A percentile compares a stretch with the other conserved stretches of the same genome.
phyloP scores from a whole-genome alignment of 495 filamentous ascomycete genomes.

The Neurospora sp. region DNA sequence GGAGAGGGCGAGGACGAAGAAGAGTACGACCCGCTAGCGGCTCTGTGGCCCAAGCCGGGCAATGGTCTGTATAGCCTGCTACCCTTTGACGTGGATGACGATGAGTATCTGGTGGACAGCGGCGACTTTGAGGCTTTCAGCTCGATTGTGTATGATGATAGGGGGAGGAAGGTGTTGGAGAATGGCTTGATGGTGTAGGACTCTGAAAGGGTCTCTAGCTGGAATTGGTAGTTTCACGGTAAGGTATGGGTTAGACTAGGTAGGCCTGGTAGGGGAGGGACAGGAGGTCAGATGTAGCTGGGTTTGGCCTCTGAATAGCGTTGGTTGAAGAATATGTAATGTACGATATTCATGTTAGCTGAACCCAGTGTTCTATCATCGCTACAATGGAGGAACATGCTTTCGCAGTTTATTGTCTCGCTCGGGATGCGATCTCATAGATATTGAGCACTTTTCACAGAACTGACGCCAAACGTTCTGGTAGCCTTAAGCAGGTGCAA shows the following conservation, averaged over 20 bases:
- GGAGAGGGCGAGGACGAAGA: conserved; percentile 10
- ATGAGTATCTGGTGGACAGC: conserved; percentile 30
- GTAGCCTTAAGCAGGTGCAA: background rate
- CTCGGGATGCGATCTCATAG: background rate
- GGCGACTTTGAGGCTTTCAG: conserved; percentile 45
- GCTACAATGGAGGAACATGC: background rate
- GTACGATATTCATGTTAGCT: background rate
- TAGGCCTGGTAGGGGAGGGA: background rate
- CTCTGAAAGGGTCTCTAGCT: background rate
- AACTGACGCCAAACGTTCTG: background rate
- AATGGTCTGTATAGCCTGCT: conserved; percentile 40
- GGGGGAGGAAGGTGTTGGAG: conserved; percentile 27
- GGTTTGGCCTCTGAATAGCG: background rate
- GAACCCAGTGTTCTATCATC: background rate
- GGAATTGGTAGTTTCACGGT: background rate
- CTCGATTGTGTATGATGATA: conserved; percentile 33
- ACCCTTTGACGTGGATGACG: conserved; percentile 32
- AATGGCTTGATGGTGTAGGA: conserved; percentile 23
- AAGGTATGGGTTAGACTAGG: background rate
- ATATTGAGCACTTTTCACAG: background rate
- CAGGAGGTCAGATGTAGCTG: background rate
- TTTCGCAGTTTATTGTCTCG: background rate
- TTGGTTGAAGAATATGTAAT: background rate
- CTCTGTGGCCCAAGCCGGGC: conserved; percentile 58
- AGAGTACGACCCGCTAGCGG: conserved; percentile 35